phyloP scores from a whole-genome alignment of 2,329 filamentous ascomycete species.

The Proliferodiscus dingleyae region DNA sequence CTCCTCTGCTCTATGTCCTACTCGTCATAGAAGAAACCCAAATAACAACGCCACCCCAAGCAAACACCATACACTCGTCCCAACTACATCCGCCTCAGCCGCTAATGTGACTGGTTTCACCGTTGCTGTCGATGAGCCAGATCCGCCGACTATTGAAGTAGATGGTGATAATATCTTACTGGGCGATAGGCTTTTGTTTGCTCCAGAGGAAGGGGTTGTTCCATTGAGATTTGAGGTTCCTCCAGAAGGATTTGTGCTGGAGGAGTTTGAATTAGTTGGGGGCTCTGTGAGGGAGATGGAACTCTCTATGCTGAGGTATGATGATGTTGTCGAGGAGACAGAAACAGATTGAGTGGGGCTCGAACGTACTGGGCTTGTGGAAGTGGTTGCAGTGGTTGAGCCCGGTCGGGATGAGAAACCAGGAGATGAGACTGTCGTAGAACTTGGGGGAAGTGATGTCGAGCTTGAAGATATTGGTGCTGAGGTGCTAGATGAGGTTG shows the following conservation, averaged over 20 bases:
- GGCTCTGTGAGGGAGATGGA: neutral
- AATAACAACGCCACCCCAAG: constrained; percentile 6
- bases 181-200: neutral
- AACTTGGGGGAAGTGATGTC: too few relatives aligned
- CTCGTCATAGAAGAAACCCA: neutral
- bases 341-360: neutral
- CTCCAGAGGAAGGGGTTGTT: neutral
- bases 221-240: neutral
- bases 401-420: too few relatives aligned
- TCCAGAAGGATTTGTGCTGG: too few relatives aligned
- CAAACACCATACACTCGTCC: constrained; percentile 1
- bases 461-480: neutral
- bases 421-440: too few relatives aligned
- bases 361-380: neutral
- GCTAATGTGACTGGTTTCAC: neutral
- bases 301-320: neutral
- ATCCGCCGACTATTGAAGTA: neutral
- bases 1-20: neutral
- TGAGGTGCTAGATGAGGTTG: neutral
- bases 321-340: neutral
- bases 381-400: too few relatives aligned
- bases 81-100: constrained; percentile 3
- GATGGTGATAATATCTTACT: too few relatives aligned
- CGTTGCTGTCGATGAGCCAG: neutral
- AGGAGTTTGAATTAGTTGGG: neutral